Evolutionary conservation across 305 asterid species (phyloP), one percentile per base, ranked within the genome.

Genomic region (Ilex paraguariensis): DNA sequence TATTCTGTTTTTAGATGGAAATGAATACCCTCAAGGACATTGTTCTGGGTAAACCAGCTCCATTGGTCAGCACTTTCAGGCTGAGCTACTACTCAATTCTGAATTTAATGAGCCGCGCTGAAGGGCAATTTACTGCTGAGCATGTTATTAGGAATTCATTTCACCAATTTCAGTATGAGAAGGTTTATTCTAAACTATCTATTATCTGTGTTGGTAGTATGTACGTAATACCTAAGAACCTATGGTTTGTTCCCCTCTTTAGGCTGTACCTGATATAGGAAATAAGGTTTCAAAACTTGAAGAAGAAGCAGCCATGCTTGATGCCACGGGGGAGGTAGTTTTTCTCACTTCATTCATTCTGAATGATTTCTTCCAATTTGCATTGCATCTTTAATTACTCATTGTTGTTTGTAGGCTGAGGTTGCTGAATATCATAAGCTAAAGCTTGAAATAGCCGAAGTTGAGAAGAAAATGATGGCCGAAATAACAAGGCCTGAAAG

Each of bases 101-200:
- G 75, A 93, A 93, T 74, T 82, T 93, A 71, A 84, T 93, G 97
- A 93, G 96, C 74, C 97, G 96, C 53, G 92, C 97, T 62, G 97
- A 93, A 81, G 97, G 97, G 54, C 99, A 93, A 79, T 87, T 93
- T 78, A 87, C 95, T 51, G 97, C 99, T 54, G 99, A 93, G 87
- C 99, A 87, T 82, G 99, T 93, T 70, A 93, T 93, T 77, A 84
- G 76, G 71, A 71, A 93, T 72, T 93, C 97, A 31, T 93, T 93
- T 75, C 99, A 87, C 69, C 99, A 93, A 77, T 93, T 90, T 79
- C 99, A 93, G 81, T 80, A 93, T 64, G 99, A 93, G 75, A 93
- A 93, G 99, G 98, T 93, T 75, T 73, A 63, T 61, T 73, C 67
- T 54, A 40, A 55, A 44, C 80, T 55, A 7, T 71, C 9, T 32